Evolutionary conservation across 345 rosid genomes (phyloP).

Genomic region (Sonneratia caseolaris): DNA sequence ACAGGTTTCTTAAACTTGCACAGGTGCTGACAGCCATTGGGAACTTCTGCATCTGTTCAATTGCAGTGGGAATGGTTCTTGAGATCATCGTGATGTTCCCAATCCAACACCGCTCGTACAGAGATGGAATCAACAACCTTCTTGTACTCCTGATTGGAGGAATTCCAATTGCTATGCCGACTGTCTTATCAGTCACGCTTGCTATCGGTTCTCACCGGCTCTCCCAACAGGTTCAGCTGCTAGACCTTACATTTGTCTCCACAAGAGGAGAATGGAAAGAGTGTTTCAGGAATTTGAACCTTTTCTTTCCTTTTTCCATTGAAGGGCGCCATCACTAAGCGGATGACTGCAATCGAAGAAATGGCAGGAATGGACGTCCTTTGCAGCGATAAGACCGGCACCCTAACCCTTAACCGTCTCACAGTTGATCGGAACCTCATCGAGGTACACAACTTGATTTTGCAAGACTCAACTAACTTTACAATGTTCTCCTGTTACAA

Average conservation of each 20-base stretch:
- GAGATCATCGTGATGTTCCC: conserved; percentile 97
- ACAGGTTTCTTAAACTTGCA: conserved; percentile 7
- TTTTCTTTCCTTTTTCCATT: not conserved
- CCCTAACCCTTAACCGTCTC: conserved; percentile 89
- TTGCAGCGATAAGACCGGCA: conserved; percentile 97
- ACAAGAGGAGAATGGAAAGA: not conserved
- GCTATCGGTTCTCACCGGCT: conserved; percentile 95
- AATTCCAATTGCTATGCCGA: conserved; percentile 99
- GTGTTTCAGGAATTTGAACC: not conserved
- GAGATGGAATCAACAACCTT: conserved; percentile 92
- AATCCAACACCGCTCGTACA: conserved; percentile 64
- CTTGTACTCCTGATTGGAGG: conserved; percentile 96
- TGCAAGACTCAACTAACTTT: not conserved
- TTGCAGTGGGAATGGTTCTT: conserved; percentile 84
- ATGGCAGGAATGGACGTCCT: conserved; percentile 99
- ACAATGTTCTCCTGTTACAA: not conserved
- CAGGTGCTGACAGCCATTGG: conserved; percentile 94
- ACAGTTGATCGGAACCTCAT: conserved; percentile 84
- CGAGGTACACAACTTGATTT: conserved; percentile 43
- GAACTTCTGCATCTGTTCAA: conserved; percentile 97
- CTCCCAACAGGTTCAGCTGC: conserved; percentile 64
- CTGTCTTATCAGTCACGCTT: conserved; percentile 88
- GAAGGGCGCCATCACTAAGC: conserved; percentile 94
- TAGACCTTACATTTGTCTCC: not conserved
- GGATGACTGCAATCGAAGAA: conserved; percentile 99